phyloP scores from a whole-genome alignment of 2,329 filamentous ascomycete species.

The Exutisphaerella laricina region DNA sequence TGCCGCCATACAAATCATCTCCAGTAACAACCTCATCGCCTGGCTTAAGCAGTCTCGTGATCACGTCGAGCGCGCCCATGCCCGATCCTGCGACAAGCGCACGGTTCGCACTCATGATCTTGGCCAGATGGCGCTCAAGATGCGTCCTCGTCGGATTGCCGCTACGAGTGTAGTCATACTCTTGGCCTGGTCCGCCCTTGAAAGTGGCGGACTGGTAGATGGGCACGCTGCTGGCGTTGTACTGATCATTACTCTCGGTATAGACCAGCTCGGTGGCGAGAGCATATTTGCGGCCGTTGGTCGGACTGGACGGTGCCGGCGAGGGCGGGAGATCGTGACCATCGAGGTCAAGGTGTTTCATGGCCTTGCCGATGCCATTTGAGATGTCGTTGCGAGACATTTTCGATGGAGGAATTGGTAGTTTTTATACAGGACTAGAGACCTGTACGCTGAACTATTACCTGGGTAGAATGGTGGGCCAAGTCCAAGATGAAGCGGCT shows the following conservation, averaged over 20 bases:
- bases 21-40: constrained; percentile 97
- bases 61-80: constrained; percentile 96
- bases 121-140: constrained; percentile 91
- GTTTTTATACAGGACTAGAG: constrained; percentile 32
- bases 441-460: constrained; percentile 27
- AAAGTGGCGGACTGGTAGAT: constrained; percentile 98
- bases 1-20: constrained; percentile 93
- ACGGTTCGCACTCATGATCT: constrained; percentile 95
- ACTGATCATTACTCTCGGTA: constrained; percentile 93
- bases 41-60: constrained; percentile 80
- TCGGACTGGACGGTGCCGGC: constrained; percentile 85
- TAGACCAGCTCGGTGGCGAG: constrained; percentile 95
- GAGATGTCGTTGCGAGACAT: constrained; percentile 26
- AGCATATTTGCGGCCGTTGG: constrained; percentile 80
- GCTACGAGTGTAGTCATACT: constrained; percentile 98
- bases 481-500: constrained; percentile 8
- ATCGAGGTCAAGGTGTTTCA: constrained; percentile 63
- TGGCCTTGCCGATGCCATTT: constrained; percentile 37
- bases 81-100: constrained; percentile 91
- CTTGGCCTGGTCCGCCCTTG: constrained; percentile 75
- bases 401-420: constrained; percentile 22
- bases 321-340: constrained; percentile 84
- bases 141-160: constrained; percentile 96
- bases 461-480: constrained; percentile 27
- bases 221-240: constrained; percentile 90